A percentile compares a stretch with the other conserved stretches of the same genome.
Conservation (phyloP, 257 asterid genomes). For the Solanum stenotomum region DNA sequence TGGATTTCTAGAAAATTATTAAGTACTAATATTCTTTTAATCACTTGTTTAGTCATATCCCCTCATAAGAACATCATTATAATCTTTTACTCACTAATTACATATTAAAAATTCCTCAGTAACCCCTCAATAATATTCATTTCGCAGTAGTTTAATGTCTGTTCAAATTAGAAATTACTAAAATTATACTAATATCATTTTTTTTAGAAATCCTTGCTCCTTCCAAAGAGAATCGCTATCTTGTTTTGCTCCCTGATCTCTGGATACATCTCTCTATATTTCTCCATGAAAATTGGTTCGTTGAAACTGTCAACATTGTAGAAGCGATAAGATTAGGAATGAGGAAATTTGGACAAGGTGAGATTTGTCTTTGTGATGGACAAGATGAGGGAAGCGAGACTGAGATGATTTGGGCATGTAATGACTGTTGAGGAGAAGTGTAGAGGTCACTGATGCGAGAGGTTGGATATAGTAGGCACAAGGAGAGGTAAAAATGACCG, state of each 20-base stretch:
- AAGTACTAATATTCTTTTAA: not conserved
- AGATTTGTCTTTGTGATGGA: not conserved
- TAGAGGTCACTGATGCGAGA: not conserved
- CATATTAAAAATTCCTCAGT: not conserved
- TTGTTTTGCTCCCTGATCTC: not conserved
- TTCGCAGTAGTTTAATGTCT: not conserved
- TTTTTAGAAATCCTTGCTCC: not conserved
- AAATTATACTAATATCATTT: not conserved
- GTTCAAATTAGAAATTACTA: not conserved
- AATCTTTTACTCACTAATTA: not conserved
- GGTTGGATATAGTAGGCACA: not conserved
- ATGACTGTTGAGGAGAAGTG: not conserved
- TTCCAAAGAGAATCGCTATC: not conserved
- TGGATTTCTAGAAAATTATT: not conserved
- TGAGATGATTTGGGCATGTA: not conserved
- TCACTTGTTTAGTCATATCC: not conserved
- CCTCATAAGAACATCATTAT: not conserved
- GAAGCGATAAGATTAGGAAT: too few species aligned
- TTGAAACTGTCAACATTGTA: not conserved
- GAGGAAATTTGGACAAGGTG: not conserved
- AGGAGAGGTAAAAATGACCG: too few species aligned
- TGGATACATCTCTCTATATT: not conserved
- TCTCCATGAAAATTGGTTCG: not conserved
- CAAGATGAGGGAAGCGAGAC: not conserved
- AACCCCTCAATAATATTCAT: not conserved